Evolutionary conservation across 1,284 basidiomycete genomes (phyloP).

Genomic region (Ceratobasidium papillatum): DNA sequence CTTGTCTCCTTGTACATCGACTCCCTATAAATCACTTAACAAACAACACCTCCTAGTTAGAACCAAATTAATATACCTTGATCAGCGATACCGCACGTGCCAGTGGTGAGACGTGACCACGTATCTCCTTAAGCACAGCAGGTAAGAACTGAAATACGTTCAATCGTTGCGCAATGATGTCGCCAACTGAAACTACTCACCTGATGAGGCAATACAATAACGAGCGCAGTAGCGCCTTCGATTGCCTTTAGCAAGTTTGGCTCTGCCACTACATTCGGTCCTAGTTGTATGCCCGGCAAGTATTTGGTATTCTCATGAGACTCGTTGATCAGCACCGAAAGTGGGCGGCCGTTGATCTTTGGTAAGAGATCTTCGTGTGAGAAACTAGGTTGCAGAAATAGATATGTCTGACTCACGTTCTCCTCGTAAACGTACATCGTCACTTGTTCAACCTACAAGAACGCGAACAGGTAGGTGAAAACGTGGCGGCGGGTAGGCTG

Average conservation of each 20-base stretch:
- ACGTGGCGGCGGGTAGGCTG: conserved; percentile 34
- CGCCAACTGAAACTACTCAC: too few species aligned
- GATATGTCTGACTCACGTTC: conserved; percentile 50
- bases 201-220: conserved; percentile 65
- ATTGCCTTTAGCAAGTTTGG: conserved; percentile 59
- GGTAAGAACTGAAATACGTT: conserved; percentile 52
- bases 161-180: neutral
- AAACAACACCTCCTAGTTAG: neutral
- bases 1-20: conserved; percentile 59
- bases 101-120: conserved; percentile 54
- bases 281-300: conserved; percentile 61
- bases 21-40: conserved; percentile 50
- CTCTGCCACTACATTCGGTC: conserved; percentile 61
- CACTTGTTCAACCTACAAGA: conserved; percentile 50
- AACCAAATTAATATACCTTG: conserved; percentile 50
- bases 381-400: neutral
- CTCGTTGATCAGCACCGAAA: conserved; percentile 63
- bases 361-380: conserved; percentile 1
- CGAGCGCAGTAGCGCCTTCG: conserved; percentile 60
- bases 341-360: conserved; percentile 59
- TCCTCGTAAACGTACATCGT: conserved; percentile 63
- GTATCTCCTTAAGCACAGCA: conserved; percentile 52
- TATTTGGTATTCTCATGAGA: conserved; percentile 65
- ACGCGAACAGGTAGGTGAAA: neutral
- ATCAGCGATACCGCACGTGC: conserved; percentile 59